These are phyloP conservation scores for Aspergillus taichungensis DNA, from an alignment of 495 filamentous ascomycete species.

Conservation along the genomic window DNA sequence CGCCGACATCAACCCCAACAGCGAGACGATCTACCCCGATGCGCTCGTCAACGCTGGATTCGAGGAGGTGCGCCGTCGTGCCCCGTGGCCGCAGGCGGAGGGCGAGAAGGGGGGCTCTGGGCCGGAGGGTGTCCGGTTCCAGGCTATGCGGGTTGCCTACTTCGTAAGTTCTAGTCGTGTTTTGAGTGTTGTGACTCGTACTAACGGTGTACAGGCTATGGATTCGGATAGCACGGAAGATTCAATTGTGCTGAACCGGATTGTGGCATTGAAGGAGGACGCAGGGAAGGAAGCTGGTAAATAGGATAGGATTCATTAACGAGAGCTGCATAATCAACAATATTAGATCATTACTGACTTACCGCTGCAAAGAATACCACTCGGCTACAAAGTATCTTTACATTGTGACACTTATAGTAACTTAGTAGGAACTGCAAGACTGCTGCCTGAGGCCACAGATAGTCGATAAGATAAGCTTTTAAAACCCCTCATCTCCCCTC, in stretches of 20 bases:
- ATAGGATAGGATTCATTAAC: no score
- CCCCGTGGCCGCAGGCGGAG: slow-evolving; percentile 75
- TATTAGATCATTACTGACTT: no score
- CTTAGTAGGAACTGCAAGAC: no score
- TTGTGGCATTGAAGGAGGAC: slow-evolving; percentile 91
- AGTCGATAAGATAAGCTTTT: no score
- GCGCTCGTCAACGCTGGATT: slow-evolving; percentile 83
- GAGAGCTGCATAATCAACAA: no score
- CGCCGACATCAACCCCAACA: slow-evolving; percentile 76
- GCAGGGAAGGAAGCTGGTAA: slow-evolving; percentile 39
- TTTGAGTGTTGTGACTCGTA: background rate
- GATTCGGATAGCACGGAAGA: slow-evolving; percentile 73
- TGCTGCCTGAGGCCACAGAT: no score
- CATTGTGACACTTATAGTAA: no score
- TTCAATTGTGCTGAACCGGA: slow-evolving; percentile 79
- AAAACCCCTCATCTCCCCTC: no score
- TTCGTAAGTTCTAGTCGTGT: slow-evolving; percentile 30
- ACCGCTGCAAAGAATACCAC: no score
- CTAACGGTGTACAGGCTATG: slow-evolving; percentile 29
- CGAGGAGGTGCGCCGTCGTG: slow-evolving; percentile 61
- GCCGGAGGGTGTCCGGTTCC: slow-evolving; percentile 76
- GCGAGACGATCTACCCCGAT: slow-evolving; percentile 65
- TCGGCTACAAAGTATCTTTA: no score
- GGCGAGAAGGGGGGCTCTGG: slow-evolving; percentile 53
- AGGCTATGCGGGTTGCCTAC: slow-evolving; percentile 85